phyloP scores from a whole-genome alignment of 345 rosid genomes.

The Syzygium oleosum region DNA sequence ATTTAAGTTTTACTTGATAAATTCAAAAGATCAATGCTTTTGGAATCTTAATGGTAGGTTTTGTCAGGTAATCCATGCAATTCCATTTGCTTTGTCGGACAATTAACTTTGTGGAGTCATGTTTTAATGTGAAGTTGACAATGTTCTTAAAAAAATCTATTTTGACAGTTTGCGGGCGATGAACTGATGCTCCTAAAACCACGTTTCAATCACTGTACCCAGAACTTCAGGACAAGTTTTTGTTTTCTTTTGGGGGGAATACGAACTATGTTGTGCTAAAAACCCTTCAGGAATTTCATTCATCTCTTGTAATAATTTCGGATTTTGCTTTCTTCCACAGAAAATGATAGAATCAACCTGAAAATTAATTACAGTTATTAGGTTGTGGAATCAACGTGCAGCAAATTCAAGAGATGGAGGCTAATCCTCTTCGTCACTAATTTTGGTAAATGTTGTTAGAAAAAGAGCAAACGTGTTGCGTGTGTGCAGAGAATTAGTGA shows the following conservation, averaged over 20 bases:
- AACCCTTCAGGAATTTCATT: neutral
- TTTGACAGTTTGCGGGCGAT: rapidly evolving
- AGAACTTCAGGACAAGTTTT: neutral
- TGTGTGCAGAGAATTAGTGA: neutral
- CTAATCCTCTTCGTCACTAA: neutral
- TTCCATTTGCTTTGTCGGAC: neutral
- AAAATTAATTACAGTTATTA: neutral
- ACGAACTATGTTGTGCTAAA: neutral
- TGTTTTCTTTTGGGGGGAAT: neutral
- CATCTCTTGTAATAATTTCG: neutral
- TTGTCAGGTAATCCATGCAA: neutral
- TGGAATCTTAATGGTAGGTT: too few relatives aligned
- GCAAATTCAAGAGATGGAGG: neutral
- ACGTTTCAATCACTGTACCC: neutral
- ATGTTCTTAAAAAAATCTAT: neutral
- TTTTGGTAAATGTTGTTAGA: neutral
- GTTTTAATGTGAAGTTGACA: neutral
- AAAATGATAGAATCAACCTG: neutral
- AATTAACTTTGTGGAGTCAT: neutral
- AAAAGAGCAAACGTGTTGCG: neutral
- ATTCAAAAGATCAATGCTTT: too few relatives aligned
- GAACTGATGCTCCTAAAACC: neutral
- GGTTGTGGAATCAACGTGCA: neutral
- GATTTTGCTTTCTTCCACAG: neutral
- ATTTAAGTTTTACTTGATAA: too few relatives aligned